Base-by-base conservation (phyloP, 2,329 filamentous ascomycete genomes). In the Xylariaceae sp. region DNA sequence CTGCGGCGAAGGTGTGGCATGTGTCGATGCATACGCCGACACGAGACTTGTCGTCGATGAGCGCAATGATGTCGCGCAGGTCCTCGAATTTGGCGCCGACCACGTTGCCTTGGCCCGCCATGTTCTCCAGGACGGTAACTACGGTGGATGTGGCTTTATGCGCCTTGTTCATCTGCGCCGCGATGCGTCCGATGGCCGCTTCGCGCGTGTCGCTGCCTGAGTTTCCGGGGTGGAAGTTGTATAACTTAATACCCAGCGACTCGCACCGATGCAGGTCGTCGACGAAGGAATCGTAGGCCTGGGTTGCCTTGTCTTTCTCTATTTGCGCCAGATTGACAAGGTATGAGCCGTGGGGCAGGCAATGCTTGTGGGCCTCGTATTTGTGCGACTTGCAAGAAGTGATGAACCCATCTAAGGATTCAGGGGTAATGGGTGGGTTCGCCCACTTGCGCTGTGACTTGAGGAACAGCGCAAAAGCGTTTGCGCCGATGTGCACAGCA, bases 401-500 rank as follows among this genome's bases (percentile, higher is more conserved):
- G 58, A 82, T 82, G 76, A 97, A 99, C 45, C 85, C 81, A 48
- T 85, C 80, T 53, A 83, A 80, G 56, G 88, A 83, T 30, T 88
- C 85, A 45, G 84, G 75, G 30, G 88, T 80, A 3, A 99, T 80
- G 0, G 89, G 83, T 7, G 92, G 90, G 68, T 88, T 95, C 34
- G 84, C 81, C 94, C 94, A 99, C 78, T 96, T 97, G 57, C 92
- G 87, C 74, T 99, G 94, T 0, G 90, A 96, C 73, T 97, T 97
- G 67, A 99, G 82, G 76, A 99, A 99, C 17, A 97, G 80, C 3
- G 94, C 94, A 67, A 97, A 96, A 8, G 92, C 86, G 72, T 97
- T 99, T 63, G 89, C 92, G 56, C 92, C 92, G 64, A 96, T 92
- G 53, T 91, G 83, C 1, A 87, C 72, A 50, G 88, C 84, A 67